Evolutionary conservation across 345 rosid species (phyloP).

Genomic region (Carallia pectinifolia): DNA sequence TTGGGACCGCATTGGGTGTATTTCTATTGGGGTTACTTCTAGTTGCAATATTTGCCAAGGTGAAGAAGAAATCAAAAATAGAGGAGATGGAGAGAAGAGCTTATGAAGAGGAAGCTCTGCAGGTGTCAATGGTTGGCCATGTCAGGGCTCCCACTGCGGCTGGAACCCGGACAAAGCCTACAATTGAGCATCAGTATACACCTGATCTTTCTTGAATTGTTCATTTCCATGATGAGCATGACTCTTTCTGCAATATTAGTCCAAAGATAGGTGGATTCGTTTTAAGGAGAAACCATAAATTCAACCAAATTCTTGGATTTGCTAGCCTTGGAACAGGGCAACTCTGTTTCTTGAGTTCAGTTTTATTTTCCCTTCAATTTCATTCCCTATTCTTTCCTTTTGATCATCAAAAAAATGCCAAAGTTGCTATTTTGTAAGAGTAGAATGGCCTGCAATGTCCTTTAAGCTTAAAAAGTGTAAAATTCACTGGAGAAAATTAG

Average conservation of each 20-base stretch:
- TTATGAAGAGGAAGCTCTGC: slow-evolving; percentile 90
- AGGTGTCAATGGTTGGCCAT: slow-evolving; percentile 92
- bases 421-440: no score
- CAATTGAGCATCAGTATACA: slow-evolving; percentile 57
- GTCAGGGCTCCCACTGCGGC: slow-evolving; percentile 71
- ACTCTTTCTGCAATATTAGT: slow-evolving; percentile 42
- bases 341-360: slow-evolving; percentile 23
- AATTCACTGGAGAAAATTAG: no score
- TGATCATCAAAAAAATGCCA: no score
- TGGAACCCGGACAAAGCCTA: slow-evolving; percentile 63
- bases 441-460: no score
- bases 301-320: slow-evolving; percentile 11
- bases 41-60: slow-evolving; percentile 66
- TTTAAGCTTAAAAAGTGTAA: no score
- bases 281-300: slow-evolving; percentile 9
- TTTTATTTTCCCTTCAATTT: not conserved
- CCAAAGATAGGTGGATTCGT: slow-evolving; percentile 17
- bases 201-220: slow-evolving; percentile 39
- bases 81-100: slow-evolving; percentile 86
- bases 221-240: slow-evolving; percentile 9
- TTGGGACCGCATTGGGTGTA: slow-evolving; percentile 66
- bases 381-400: not conserved
- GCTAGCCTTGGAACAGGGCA: slow-evolving; percentile 11
- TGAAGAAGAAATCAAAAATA: slow-evolving; percentile 67
- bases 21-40: slow-evolving; percentile 64